phyloP scores from a whole-genome alignment of 2,329 filamentous ascomycete genomes.

The Calonectria pteridis region DNA sequence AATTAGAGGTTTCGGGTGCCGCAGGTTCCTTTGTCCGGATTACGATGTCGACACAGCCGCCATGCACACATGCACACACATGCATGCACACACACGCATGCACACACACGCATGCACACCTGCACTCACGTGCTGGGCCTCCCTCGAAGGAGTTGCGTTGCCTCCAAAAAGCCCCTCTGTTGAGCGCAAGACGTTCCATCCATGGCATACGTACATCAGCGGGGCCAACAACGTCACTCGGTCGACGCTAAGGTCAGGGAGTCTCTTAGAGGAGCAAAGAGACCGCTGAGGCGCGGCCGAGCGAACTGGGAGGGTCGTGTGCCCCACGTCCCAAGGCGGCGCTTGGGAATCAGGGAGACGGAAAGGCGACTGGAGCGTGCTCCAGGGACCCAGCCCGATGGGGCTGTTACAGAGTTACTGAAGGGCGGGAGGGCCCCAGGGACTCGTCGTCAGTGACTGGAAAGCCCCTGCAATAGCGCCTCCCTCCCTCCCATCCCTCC shows the following conservation, averaged over 20 bases:
- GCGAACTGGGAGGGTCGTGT: constrained; percentile 29
- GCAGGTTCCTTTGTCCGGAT: constrained; percentile 11
- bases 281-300: constrained; percentile 11
- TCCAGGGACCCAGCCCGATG: constrained; percentile 16
- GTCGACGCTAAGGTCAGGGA: constrained; percentile 30
- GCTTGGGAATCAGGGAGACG: constrained; percentile 34
- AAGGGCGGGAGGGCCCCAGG: constrained; percentile 17
- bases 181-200: constrained; percentile 15
- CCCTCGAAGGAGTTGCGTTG: constrained; percentile 2
- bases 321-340: constrained; percentile 35
- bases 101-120: not conserved
- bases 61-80: not conserved
- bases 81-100: not conserved
- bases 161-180: not conserved
- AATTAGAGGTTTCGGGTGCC: constrained; percentile 8
- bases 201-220: constrained; percentile 31
- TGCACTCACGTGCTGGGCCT: not conserved
- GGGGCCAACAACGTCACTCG: constrained; percentile 37
- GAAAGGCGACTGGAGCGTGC: constrained; percentile 16
- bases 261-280: not conserved
- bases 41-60: constrained; percentile 10
- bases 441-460: constrained; percentile 17
- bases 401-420: constrained; percentile 19
- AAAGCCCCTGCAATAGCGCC: not conserved
- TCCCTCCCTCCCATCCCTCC: constrained; percentile 7